Percentiles rank a stretch among this genome's conserved stretches.
Evolutionary conservation across 2,329 filamentous ascomycete species (phyloP).

Genomic region (Pseudogymnoascus sp.): DNA sequence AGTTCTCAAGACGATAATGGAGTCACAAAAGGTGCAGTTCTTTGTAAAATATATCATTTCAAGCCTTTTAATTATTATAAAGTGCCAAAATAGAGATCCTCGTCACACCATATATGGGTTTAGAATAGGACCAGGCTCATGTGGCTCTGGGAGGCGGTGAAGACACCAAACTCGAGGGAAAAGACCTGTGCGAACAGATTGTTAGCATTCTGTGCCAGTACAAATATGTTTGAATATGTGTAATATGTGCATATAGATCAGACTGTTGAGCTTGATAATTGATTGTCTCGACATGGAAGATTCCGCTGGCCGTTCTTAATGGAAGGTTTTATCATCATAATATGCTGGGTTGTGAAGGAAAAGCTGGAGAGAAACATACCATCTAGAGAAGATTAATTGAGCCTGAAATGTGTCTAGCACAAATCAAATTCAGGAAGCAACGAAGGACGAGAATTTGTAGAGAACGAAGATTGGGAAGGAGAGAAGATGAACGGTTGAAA

Average conservation of each 20-base stretch:
- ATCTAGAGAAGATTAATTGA: constrained; percentile 25
- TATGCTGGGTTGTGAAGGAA: constrained; percentile 17
- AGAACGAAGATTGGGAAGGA: constrained; percentile 9
- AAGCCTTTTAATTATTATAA: neutral
- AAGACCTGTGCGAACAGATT: constrained; percentile 1
- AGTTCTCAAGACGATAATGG: neutral
- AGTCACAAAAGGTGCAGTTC: neutral
- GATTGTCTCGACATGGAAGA: constrained; percentile 46
- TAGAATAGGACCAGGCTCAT: neutral
- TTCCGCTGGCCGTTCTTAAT: constrained; percentile 65
- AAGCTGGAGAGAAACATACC: constrained; percentile 21
- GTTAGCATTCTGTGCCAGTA: neutral
- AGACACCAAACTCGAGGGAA: neutral
- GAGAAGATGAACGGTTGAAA: constrained; percentile 10
- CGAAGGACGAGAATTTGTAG: neutral
- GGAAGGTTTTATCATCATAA: constrained; percentile 50
- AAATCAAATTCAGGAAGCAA: neutral
- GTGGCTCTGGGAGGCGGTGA: neutral
- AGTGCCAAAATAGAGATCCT: neutral
- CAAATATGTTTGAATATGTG: neutral
- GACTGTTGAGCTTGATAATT: constrained; percentile 62
- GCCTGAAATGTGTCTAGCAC: neutral
- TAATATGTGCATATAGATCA: constrained; percentile 33
- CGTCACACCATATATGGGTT: neutral
- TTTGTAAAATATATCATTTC: neutral